phyloP scores from a whole-genome alignment of 1,284 basidiomycete genomes.

The Meira nashicola region DNA sequence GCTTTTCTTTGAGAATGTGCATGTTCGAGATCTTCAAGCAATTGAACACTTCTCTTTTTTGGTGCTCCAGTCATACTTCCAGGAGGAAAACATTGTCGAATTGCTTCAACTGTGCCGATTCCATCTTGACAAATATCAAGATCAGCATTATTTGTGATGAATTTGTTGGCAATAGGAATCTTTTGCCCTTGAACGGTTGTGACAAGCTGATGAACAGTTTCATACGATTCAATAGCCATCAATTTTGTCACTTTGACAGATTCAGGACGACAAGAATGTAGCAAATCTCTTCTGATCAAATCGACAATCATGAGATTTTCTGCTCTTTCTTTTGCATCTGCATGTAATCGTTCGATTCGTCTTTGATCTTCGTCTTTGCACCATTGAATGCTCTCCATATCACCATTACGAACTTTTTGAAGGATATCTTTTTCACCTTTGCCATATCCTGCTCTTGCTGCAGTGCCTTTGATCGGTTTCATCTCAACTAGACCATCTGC shows the following conservation, averaged over 20 bases:
- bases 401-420: not conserved
- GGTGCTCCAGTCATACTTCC: conserved; percentile 98
- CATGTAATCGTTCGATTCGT: conserved; percentile 59
- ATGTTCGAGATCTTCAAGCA: conserved; percentile 73
- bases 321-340: conserved; percentile 84
- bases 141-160: conserved; percentile 19
- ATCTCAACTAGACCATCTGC: conserved; percentile 69
- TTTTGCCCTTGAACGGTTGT: conserved; percentile 72
- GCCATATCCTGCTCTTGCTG: conserved; percentile 43
- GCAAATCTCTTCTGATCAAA: conserved; percentile 85
- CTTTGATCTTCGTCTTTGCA: conserved; percentile 50
- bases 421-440: conserved; percentile 30
- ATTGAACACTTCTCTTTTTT: conserved; percentile 85
- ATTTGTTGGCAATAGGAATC: not conserved
- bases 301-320: conserved; percentile 99
- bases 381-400: conserved; percentile 13
- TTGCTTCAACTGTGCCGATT: conserved; percentile 65
- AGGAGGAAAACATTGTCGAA: conserved; percentile 62
- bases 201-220: conserved; percentile 92
- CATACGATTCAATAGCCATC: conserved; percentile 84
- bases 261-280: conserved; percentile 64
- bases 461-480: conserved; percentile 87
- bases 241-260: conserved; percentile 78
- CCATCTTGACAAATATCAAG: conserved; percentile 54
- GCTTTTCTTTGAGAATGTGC: conserved; percentile 5